Conservation (phyloP, 2,329 filamentous ascomycete species). For the Parastagonospora avenae region DNA sequence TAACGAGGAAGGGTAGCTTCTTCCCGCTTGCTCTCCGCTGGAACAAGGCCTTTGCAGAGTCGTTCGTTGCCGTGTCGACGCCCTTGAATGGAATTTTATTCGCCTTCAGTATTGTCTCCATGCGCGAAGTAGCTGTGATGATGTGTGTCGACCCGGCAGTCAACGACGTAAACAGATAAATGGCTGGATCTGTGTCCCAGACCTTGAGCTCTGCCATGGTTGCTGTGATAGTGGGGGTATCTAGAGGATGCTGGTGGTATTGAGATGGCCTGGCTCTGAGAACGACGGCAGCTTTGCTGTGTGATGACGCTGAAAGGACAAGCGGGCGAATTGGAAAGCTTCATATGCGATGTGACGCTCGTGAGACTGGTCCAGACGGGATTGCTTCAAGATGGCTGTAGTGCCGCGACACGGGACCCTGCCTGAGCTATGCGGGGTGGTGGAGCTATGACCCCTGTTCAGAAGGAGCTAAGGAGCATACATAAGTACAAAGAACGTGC, state of each 20-base stretch:
- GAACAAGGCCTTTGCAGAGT: conserved; percentile 88
- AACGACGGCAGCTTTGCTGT: not conserved
- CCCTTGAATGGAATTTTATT: conserved; percentile 94
- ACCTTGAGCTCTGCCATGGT: conserved; percentile 48
- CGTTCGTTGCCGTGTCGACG: conserved; percentile 87
- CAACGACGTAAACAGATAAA: conserved; percentile 96
- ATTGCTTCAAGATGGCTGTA: conserved; percentile 11
- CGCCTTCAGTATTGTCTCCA: conserved; percentile 94
- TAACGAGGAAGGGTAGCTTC: conserved; percentile 88
- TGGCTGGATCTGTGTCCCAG: conserved; percentile 55
- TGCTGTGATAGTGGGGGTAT: conserved; percentile 3
- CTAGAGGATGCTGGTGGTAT: not conserved
- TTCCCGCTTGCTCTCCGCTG: conserved; percentile 80
- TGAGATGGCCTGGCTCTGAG: not conserved
- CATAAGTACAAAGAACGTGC: not conserved
- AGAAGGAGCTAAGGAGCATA: not conserved
- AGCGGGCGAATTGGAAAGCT: not conserved
- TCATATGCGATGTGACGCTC: conserved; percentile 3
- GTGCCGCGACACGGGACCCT: conserved; percentile 4
- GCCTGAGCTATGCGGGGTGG: conserved; percentile 6
- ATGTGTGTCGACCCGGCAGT: conserved; percentile 96
- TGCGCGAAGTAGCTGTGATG: conserved; percentile 90
- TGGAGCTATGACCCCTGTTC: conserved; percentile 5
- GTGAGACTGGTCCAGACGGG: conserved; percentile 12
- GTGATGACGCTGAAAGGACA: not conserved